phyloP scores from a whole-genome alignment of 2,329 filamentous ascomycete genomes.

The Exophiala spinifera region DNA sequence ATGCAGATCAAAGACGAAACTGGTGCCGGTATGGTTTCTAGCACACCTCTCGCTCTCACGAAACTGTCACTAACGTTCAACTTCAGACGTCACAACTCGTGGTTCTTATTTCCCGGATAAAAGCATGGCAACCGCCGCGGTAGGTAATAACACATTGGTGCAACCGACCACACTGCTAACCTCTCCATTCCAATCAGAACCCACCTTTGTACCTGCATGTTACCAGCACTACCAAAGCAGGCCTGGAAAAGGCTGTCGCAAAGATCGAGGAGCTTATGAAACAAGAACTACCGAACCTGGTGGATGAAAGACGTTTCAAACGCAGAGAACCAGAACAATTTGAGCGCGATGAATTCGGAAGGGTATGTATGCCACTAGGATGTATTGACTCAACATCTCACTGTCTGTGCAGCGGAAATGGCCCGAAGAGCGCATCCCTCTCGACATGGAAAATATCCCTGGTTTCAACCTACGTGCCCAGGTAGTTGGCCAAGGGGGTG shows the following conservation, averaged over 20 bases:
- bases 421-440: slow-evolving; percentile 93
- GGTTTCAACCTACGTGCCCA: slow-evolving; percentile 96
- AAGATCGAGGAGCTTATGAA: slow-evolving; percentile 96
- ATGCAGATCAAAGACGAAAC: slow-evolving; percentile 99
- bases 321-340: slow-evolving; percentile 75
- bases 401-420: slow-evolving; percentile 74
- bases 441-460: slow-evolving; percentile 82
- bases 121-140: slow-evolving; percentile 89
- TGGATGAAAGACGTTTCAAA: slow-evolving; percentile 90
- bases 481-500: slow-evolving; percentile 89
- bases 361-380: slow-evolving; percentile 55
- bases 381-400: slow-evolving; percentile 28
- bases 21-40: slow-evolving; percentile 91
- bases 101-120: slow-evolving; percentile 97
- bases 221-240: slow-evolving; percentile 85
- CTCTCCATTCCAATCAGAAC: slow-evolving; percentile 54
- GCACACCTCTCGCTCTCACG: slow-evolving; percentile 45
- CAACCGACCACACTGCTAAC: slow-evolving; percentile 9
- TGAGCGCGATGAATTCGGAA: slow-evolving; percentile 85
- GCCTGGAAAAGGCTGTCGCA: slow-evolving; percentile 80
- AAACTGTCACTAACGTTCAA: slow-evolving; percentile 60
- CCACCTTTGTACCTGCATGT: slow-evolving; percentile 93
- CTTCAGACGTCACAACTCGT: slow-evolving; percentile 95
- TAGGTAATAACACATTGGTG: too few species aligned
- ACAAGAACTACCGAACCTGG: slow-evolving; percentile 89